Evolutionary conservation across 2,329 filamentous ascomycete genomes (phyloP).

Genomic region (Clarireedia hainanense): DNA sequence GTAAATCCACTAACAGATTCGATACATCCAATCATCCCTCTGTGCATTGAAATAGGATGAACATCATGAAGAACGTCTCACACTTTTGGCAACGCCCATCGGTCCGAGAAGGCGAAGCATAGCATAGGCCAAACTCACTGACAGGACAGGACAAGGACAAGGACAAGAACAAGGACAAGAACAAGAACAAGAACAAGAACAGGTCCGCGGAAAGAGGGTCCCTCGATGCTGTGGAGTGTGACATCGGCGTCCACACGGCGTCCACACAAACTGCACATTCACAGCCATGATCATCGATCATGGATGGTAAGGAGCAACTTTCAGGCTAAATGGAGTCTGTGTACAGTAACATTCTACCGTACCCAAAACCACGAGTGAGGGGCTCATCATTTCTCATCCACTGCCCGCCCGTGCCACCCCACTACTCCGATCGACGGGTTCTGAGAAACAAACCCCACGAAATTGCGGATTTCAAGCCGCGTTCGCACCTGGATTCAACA

Average conservation of each 20-base stretch:
- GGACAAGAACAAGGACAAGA: too few species aligned
- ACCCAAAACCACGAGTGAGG: not conserved
- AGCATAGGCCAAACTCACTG: not conserved
- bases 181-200: too few species aligned
- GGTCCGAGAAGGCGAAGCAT: slow-evolving; percentile 8
- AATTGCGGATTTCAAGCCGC: slow-evolving; percentile 1
- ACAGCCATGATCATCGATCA: not conserved
- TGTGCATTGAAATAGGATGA: not conserved
- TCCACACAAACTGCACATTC: not conserved
- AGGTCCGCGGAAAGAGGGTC: not conserved
- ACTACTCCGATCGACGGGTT: not conserved
- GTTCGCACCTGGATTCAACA: not conserved
- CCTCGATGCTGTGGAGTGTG: not conserved
- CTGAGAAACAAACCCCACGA: not conserved
- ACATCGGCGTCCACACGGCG: not conserved
- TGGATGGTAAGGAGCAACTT: not conserved
- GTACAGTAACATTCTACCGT: not conserved
- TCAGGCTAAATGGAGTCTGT: slow-evolving; percentile 9
- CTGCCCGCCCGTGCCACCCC: not conserved
- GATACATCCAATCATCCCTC: not conserved
- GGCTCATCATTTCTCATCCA: not conserved
- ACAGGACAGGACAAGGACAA: too few species aligned
- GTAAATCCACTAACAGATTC: not conserved
- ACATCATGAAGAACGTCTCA: not conserved
- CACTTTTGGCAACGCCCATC: not conserved